Conservation (phyloP, 2,329 filamentous ascomycete species). For the Cordyceps cateniannulata region DNA sequence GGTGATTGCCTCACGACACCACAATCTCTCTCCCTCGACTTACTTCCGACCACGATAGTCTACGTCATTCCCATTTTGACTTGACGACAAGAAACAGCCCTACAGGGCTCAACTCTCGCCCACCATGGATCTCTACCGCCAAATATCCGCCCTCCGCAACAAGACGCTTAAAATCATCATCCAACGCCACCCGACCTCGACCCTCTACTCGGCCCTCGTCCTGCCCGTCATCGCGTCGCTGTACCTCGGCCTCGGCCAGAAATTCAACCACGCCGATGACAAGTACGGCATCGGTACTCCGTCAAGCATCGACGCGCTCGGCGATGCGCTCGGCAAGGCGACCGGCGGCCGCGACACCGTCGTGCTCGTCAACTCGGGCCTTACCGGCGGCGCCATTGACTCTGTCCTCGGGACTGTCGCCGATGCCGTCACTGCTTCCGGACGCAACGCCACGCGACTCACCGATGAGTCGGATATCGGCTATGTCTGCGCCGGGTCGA, state of each 20-base stretch:
- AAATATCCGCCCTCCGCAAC: constrained; percentile 47
- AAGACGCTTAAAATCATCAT: constrained; percentile 55
- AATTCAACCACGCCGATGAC: constrained; percentile 69
- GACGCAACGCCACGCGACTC: constrained; percentile 21
- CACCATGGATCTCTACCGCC: constrained; percentile 42
- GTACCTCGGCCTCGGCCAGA: constrained; percentile 62
- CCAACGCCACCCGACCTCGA: constrained; percentile 43
- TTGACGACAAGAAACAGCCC: background rate
- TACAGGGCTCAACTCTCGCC: background rate
- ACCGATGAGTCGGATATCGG: constrained; percentile 23
- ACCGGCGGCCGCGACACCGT: constrained; percentile 54
- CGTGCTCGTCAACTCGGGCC: constrained; percentile 70
- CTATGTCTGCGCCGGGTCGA: constrained; percentile 48
- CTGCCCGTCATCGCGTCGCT: constrained; percentile 49
- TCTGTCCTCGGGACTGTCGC: constrained; percentile 50
- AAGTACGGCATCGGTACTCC: constrained; percentile 63
- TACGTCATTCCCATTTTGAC: background rate
- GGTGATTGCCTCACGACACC: background rate
- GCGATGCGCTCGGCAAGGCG: constrained; percentile 53
- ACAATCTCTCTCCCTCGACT: background rate
- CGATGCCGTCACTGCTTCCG: constrained; percentile 18
- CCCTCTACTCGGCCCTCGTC: constrained; percentile 48
- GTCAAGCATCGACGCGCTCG: constrained; percentile 54
- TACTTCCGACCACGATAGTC: background rate
- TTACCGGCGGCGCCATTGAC: constrained; percentile 61